Evolutionary conservation across 805 yeast genomes (phyloP).

Genomic region (Ogataea populi-albae): DNA sequence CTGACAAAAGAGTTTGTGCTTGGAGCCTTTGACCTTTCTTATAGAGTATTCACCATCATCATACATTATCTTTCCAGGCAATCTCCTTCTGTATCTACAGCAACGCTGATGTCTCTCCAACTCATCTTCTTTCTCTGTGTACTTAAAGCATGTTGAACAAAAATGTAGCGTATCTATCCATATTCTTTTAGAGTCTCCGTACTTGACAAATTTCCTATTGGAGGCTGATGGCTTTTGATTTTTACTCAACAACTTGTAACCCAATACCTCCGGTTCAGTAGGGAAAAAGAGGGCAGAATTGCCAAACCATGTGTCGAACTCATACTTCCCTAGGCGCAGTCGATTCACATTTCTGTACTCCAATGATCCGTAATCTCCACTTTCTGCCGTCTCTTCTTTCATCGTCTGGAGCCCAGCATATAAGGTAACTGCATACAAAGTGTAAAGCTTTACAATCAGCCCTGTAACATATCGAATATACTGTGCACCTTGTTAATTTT

Average conservation of each 20-base stretch:
- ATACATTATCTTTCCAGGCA: slow-evolving; percentile 72
- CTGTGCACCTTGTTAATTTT: no score
- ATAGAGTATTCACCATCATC: slow-evolving; percentile 55
- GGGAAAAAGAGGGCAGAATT: slow-evolving; percentile 69
- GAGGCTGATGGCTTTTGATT: slow-evolving; percentile 21
- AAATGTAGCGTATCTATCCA: slow-evolving; percentile 68
- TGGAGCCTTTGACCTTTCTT: slow-evolving; percentile 63
- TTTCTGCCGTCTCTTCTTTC: slow-evolving; percentile 24
- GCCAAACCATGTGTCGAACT: slow-evolving; percentile 85
- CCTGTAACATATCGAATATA: no score
- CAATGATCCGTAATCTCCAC: slow-evolving; percentile 56
- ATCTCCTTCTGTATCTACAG: slow-evolving; percentile 39
- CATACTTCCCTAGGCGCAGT: slow-evolving; percentile 65
- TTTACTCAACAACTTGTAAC: slow-evolving; percentile 35
- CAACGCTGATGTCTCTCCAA: slow-evolving; percentile 48
- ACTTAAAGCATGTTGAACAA: slow-evolving; percentile 84
- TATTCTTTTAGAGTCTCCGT: slow-evolving; percentile 19
- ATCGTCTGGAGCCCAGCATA: slow-evolving; percentile 5
- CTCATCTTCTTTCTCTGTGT: slow-evolving; percentile 47
- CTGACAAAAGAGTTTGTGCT: slow-evolving; percentile 70
- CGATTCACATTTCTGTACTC: slow-evolving; percentile 58
- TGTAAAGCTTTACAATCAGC: no score
- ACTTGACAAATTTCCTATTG: slow-evolving; percentile 15
- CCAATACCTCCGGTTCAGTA: slow-evolving; percentile 43
- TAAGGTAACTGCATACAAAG: background rate